Percentiles rank a stretch among this genome's conserved stretches.
Conservation (phyloP, 2,329 filamentous ascomycete species). For the Venturia effusa region DNA sequence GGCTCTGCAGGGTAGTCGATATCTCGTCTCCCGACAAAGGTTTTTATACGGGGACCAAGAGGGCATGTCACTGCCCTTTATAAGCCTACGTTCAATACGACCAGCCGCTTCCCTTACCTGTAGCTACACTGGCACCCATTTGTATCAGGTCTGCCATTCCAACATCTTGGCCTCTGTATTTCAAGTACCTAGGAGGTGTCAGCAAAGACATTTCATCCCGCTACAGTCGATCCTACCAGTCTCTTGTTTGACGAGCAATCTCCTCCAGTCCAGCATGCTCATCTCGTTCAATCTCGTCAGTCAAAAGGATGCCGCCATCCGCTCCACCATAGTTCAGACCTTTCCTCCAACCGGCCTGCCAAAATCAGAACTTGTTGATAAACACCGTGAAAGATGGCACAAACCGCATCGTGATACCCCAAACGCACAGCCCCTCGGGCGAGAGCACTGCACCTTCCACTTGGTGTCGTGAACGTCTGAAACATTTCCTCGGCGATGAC, state of each 20-base stretch:
- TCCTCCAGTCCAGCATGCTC: conserved; percentile 21
- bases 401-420: conserved; percentile 24
- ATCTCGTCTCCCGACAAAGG: conserved; percentile 27
- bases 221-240: not conserved
- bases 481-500: conserved; percentile 23
- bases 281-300: conserved; percentile 17
- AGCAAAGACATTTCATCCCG: not conserved
- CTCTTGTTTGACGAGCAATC: conserved; percentile 21
- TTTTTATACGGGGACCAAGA: conserved; percentile 26
- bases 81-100: not conserved
- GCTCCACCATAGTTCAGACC: conserved; percentile 20
- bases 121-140: conserved; percentile 24
- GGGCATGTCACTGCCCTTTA: conserved; percentile 27
- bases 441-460: conserved; percentile 23
- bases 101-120: not conserved
- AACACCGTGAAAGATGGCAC: not conserved
- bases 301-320: conserved; percentile 23
- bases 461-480: conserved; percentile 17
- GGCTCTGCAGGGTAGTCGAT: conserved; percentile 22
- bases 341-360: conserved; percentile 21
- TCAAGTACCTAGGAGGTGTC: conserved; percentile 14
- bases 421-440: conserved; percentile 24
- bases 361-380: no score
- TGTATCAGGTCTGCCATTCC: conserved; percentile 30
- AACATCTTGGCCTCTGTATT: conserved; percentile 24